These are phyloP conservation scores for Brassica rapa DNA, from an alignment of 345 rosid genomes.

Conservation along the genomic window DNA sequence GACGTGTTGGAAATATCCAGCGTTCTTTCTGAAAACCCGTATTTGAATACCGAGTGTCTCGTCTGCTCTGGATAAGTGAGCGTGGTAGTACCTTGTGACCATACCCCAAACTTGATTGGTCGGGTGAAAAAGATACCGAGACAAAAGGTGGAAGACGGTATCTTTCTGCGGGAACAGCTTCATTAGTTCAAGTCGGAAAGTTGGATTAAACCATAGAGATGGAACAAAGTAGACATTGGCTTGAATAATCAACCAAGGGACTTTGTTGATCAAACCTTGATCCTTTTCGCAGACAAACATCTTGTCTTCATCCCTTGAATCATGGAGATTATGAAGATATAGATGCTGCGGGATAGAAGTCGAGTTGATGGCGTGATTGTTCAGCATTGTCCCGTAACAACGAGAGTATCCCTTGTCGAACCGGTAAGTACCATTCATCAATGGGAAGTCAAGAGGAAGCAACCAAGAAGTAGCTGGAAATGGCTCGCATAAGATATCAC, in stretches of 20 bases:
- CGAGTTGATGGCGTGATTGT: neutral
- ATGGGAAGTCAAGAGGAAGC: conserved; percentile 3
- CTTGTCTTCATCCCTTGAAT: neutral
- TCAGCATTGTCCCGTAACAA: neutral
- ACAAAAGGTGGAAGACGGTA: neutral
- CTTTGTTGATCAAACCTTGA: neutral
- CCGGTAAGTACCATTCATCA: neutral
- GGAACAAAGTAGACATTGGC: conserved; percentile 3
- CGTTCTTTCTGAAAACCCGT: neutral
- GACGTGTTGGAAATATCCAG: conserved; percentile 7
- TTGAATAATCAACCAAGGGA: conserved; percentile 1
- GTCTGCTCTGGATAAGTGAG: neutral
- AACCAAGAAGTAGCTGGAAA: conserved; percentile 3
- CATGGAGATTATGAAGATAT: neutral
- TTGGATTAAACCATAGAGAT: neutral
- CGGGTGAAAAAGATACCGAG: neutral
- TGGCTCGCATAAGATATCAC: neutral
- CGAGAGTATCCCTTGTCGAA: neutral
- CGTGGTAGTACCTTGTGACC: neutral
- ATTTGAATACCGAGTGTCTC: neutral
- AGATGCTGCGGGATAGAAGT: neutral
- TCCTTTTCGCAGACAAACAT: neutral
- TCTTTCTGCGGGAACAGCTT: neutral
- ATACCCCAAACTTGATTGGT: conserved; percentile 6
- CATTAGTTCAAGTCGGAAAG: neutral